These are phyloP conservation scores for Gamarada debralockiae DNA, from an alignment of 495 filamentous ascomycete species.

Conservation along the genomic window DNA sequence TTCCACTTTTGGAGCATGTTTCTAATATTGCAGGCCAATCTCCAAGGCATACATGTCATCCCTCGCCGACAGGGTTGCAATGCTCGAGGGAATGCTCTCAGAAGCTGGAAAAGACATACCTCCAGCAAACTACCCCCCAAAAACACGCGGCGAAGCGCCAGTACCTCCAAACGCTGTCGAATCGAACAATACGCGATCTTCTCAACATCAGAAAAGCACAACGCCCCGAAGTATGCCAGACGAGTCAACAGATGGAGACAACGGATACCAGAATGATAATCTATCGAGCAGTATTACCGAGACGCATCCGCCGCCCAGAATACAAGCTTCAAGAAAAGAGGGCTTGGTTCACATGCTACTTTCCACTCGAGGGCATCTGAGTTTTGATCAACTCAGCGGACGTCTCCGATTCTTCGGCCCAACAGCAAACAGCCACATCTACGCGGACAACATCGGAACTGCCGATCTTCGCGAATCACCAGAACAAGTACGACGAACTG, in stretches of 20 bases:
- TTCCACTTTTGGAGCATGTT: neutral
- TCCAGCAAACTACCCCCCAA: conserved; percentile 47
- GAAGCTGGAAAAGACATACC: conserved; percentile 44
- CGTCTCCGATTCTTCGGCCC: conserved; percentile 44
- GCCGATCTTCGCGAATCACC: conserved; percentile 15
- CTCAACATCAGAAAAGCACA: conserved; percentile 1
- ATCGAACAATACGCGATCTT: neutral
- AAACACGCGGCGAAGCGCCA: conserved; percentile 38
- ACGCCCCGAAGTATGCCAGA: conserved; percentile 11
- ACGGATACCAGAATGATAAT: conserved; percentile 8
- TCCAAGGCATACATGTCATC: conserved; percentile 55
- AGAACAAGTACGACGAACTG: conserved; percentile 38
- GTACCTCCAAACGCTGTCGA: neutral
- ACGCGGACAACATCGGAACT: conserved; percentile 6
- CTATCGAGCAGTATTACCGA: conserved; percentile 4
- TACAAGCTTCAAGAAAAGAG: conserved; percentile 32
- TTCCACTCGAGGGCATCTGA: conserved; percentile 36
- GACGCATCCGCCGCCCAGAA: conserved; percentile 28
- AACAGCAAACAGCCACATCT: conserved; percentile 32
- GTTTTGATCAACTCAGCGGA: conserved; percentile 40
- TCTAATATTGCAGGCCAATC: conserved; percentile 36
- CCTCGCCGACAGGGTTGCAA: conserved; percentile 43
- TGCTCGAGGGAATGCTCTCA: conserved; percentile 45
- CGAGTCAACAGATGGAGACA: conserved; percentile 13
- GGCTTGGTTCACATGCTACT: conserved; percentile 39